Conservation (phyloP, 176 grass and related monocot genomes). For the Musa acuminata region DNA sequence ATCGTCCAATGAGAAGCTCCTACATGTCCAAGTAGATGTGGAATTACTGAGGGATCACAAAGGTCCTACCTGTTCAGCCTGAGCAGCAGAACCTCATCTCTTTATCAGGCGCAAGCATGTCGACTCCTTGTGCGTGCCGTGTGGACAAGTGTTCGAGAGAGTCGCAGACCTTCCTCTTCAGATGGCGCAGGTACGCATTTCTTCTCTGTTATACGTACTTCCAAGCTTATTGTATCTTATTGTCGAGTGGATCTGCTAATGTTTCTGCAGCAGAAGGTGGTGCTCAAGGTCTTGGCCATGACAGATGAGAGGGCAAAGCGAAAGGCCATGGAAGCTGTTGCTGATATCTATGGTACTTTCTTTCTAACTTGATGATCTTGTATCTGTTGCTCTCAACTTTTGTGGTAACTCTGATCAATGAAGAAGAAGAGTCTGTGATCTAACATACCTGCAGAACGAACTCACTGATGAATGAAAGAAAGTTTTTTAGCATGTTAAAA, state of each 20-base stretch:
- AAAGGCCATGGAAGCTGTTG: slow-evolving; percentile 3
- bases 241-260: not conserved
- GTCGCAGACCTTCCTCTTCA: not conserved
- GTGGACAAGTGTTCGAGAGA: not conserved
- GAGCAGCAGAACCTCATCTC: not conserved
- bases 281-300: slow-evolving; percentile 5
- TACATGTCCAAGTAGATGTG: not conserved
- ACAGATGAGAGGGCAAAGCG: slow-evolving; percentile 6
- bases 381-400: not conserved
- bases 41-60: not conserved
- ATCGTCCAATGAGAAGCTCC: too few relatives aligned
- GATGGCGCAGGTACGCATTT: not conserved
- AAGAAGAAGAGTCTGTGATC: too few relatives aligned
- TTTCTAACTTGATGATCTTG: not conserved
- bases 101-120: not conserved
- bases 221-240: not conserved
- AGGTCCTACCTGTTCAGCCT: not conserved
- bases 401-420: not conserved
- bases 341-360: not conserved
- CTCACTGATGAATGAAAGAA: too few relatives aligned
- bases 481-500: too few relatives aligned
- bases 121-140: not conserved
- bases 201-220: not conserved
- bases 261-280: not conserved
- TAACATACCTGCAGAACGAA: too few relatives aligned